These are phyloP conservation scores for Arabis alpina DNA, from an alignment of 345 rosid species.

Conservation along the genomic window DNA sequence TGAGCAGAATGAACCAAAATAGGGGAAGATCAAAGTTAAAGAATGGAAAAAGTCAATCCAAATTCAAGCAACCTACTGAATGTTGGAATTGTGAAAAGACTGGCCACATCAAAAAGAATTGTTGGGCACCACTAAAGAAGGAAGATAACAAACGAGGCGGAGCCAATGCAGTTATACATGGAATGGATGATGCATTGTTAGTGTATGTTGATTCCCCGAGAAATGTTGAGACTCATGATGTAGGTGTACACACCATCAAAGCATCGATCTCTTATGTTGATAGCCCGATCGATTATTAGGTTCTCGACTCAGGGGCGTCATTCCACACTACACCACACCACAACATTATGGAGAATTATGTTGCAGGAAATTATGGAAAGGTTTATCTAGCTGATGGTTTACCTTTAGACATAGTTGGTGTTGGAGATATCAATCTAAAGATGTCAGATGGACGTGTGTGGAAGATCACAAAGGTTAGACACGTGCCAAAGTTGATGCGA, in stretches of 20 bases:
- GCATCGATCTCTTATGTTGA: neutral
- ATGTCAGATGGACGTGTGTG: too few relatives aligned
- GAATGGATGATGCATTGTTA: neutral
- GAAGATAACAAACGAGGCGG: neutral
- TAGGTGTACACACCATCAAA: neutral
- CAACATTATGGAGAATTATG: neutral
- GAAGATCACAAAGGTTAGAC: too few relatives aligned
- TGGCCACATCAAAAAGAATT: neutral
- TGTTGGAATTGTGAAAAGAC: neutral
- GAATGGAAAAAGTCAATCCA: too few relatives aligned
- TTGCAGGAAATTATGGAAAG: too few relatives aligned
- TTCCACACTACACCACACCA: neutral
- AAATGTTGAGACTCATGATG: neutral
- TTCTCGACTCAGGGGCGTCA: neutral
- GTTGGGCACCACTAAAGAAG: neutral
- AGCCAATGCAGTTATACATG: neutral
- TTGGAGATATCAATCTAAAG: too few relatives aligned
- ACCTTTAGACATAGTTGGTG: too few relatives aligned
- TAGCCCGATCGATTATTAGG: neutral
- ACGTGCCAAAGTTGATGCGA: too few relatives aligned
- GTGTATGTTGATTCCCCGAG: neutral
- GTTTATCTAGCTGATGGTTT: too few relatives aligned
- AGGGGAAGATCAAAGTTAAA: too few relatives aligned
- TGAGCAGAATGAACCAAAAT: too few relatives aligned
- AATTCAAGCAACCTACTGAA: too few relatives aligned